These are phyloP conservation scores for Saksenaea oblongispora DNA, from an alignment of 371 early-diverging fungal species.

Conservation along the genomic window DNA sequence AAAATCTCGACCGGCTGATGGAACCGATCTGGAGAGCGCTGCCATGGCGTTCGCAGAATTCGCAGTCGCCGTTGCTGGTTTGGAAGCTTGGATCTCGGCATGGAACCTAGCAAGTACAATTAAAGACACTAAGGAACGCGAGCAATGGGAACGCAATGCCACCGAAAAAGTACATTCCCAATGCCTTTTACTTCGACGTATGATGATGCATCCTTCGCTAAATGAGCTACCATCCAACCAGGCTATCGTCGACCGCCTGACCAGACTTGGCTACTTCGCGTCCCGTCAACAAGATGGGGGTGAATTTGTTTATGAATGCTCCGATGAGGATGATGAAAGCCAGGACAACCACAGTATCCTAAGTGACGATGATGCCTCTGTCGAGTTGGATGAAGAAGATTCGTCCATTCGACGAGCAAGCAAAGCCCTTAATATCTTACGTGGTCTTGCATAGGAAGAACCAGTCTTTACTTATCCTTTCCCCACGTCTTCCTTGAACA, in stretches of 20 bases:
- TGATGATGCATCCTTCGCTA: slow-evolving; percentile 28
- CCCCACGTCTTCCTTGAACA: not conserved
- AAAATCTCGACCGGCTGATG: slow-evolving; percentile 6
- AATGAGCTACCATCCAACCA: slow-evolving; percentile 14
- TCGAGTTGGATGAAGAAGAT: slow-evolving; percentile 9
- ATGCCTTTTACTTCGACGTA: slow-evolving; percentile 29
- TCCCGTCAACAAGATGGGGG: slow-evolving; percentile 28
- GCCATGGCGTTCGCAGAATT: slow-evolving; percentile 40
- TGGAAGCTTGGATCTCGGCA: slow-evolving; percentile 44
- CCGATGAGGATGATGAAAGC: slow-evolving; percentile 21
- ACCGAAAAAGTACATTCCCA: slow-evolving; percentile 15
- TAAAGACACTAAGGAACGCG: not conserved
- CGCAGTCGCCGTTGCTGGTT: slow-evolving; percentile 31
- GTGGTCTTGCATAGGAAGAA: slow-evolving; percentile 25
- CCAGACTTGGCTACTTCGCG: slow-evolving; percentile 27
- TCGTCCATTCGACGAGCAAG: slow-evolving; percentile 24
- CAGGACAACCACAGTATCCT: not conserved
- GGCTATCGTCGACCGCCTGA: slow-evolving; percentile 30
- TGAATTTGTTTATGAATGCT: slow-evolving; percentile 35
- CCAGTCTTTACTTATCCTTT: not conserved
- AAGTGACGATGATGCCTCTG: slow-evolving; percentile 4
- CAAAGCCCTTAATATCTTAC: slow-evolving; percentile 38
- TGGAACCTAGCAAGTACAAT: slow-evolving; percentile 16
- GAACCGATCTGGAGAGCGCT: slow-evolving; percentile 22
- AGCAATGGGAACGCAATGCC: not conserved